These are phyloP conservation scores for Extremus antarcticus DNA, from an alignment of 495 filamentous ascomycete genomes.

Conservation along the genomic window DNA sequence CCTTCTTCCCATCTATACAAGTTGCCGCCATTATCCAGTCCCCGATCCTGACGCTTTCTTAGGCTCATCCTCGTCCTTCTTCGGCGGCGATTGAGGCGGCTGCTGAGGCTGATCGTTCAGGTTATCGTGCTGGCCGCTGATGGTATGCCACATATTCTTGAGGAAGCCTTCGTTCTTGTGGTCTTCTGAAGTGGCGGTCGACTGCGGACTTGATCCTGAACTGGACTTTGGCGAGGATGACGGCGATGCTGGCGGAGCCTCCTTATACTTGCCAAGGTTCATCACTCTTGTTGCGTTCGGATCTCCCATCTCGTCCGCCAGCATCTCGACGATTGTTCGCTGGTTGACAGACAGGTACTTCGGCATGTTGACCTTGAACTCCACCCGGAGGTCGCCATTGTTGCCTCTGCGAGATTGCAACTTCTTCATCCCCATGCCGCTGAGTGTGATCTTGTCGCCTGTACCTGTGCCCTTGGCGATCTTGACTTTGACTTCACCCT, in stretches of 20 bases:
- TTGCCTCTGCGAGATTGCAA: constrained; percentile 43
- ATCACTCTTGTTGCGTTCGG: constrained; percentile 85
- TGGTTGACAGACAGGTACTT: constrained; percentile 85
- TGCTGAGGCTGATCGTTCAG: constrained; percentile 24
- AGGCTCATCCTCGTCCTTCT: constrained; percentile 31
- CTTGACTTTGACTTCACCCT: constrained; percentile 77
- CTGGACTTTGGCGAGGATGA: neutral
- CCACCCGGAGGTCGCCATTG: constrained; percentile 77
- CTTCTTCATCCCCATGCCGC: constrained; percentile 86
- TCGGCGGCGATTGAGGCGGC: constrained; percentile 20
- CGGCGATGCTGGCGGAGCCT: constrained; percentile 26
- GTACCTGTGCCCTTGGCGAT: constrained; percentile 84
- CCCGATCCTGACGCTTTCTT: constrained; percentile 52
- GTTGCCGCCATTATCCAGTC: constrained; percentile 25
- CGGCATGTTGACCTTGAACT: constrained; percentile 91
- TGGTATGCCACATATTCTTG: constrained; percentile 76
- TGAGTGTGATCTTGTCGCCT: constrained; percentile 76
- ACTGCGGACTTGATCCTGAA: neutral
- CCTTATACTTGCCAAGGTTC: constrained; percentile 47
- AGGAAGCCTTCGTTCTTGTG: constrained; percentile 75
- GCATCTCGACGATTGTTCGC: constrained; percentile 81
- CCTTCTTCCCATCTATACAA: neutral
- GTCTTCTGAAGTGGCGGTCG: constrained; percentile 28
- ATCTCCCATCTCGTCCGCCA: constrained; percentile 89
- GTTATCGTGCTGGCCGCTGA: constrained; percentile 64